Evolutionary conservation across 2,329 filamentous ascomycete species (phyloP).

Genomic region (Rhinocladiella mackenziei): DNA sequence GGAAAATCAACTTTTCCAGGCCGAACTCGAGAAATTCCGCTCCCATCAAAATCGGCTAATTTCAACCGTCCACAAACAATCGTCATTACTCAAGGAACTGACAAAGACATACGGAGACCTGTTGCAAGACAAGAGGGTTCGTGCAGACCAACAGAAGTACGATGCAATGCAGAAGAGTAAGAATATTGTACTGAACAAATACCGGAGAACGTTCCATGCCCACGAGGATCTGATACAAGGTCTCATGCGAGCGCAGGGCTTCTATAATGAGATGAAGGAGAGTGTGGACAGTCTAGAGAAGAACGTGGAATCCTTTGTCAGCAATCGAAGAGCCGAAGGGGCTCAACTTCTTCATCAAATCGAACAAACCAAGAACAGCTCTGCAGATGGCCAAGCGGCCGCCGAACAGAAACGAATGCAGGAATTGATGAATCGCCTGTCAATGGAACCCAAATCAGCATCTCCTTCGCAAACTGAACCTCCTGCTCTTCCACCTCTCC

Average conservation of each 20-base stretch:
- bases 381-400: slow-evolving; percentile 61
- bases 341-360: slow-evolving; percentile 85
- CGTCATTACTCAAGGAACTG: slow-evolving; percentile 89
- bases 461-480: slow-evolving; percentile 45
- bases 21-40: slow-evolving; percentile 95
- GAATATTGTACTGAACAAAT: slow-evolving; percentile 74
- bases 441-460: slow-evolving; percentile 61
- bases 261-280: slow-evolving; percentile 94
- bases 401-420: slow-evolving; percentile 80
- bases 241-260: slow-evolving; percentile 79
- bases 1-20: slow-evolving; percentile 86
- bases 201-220: slow-evolving; percentile 86
- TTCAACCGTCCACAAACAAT: slow-evolving; percentile 93
- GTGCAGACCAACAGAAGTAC: slow-evolving; percentile 92
- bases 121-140: slow-evolving; percentile 87
- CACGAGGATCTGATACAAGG: slow-evolving; percentile 87
- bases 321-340: slow-evolving; percentile 86
- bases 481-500: slow-evolving; percentile 35
- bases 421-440: slow-evolving; percentile 92
- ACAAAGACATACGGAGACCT: slow-evolving; percentile 81
- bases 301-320: slow-evolving; percentile 96
- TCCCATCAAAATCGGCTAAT: slow-evolving; percentile 86
- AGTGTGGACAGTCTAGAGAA: slow-evolving; percentile 87
- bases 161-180: slow-evolving; percentile 81
- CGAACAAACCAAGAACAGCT: slow-evolving; percentile 68